Conservation (phyloP, 2,329 filamentous ascomycete genomes). For the Colletotrichum cereale region DNA sequence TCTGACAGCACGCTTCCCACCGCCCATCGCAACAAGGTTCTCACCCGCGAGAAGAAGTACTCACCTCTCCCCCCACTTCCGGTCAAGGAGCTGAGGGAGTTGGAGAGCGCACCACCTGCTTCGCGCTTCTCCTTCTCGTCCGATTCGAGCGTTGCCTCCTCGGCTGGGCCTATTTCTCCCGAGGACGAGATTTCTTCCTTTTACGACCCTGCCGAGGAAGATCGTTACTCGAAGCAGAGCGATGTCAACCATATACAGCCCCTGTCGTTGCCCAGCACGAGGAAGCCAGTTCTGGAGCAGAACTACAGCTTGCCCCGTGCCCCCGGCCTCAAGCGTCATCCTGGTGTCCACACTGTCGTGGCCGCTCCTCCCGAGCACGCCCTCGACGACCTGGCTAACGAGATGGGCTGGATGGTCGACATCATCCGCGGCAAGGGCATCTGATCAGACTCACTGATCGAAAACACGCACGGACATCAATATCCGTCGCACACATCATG, state of each 20-base stretch:
- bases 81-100: conserved; percentile 11
- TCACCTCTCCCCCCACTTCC: conserved; percentile 33
- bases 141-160: conserved; percentile 50
- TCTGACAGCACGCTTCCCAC: conserved; percentile 48
- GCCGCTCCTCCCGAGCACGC: conserved; percentile 52
- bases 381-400: conserved; percentile 57
- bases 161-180: conserved; percentile 53
- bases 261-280: conserved; percentile 34
- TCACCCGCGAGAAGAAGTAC: conserved; percentile 43
- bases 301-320: conserved; percentile 61
- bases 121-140: conserved; percentile 50
- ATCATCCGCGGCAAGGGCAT: conserved; percentile 55
- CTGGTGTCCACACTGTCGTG: conserved; percentile 45
- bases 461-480: not conserved
- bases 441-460: conserved; percentile 17
- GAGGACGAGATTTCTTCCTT: conserved; percentile 60
- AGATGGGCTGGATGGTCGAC: conserved; percentile 66
- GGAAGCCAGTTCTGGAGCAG: conserved; percentile 43
- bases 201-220: conserved; percentile 61
- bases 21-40: conserved; percentile 43
- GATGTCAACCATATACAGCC: conserved; percentile 50
- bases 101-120: conserved; percentile 34
- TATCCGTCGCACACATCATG: not conserved
- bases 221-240: conserved; percentile 51
- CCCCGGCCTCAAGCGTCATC: conserved; percentile 43